Evolutionary conservation across 371 early-diverging fungal genomes (phyloP), one percentile per base, ranked within the genome.

Genomic region (Mucor mucedo): DNA sequence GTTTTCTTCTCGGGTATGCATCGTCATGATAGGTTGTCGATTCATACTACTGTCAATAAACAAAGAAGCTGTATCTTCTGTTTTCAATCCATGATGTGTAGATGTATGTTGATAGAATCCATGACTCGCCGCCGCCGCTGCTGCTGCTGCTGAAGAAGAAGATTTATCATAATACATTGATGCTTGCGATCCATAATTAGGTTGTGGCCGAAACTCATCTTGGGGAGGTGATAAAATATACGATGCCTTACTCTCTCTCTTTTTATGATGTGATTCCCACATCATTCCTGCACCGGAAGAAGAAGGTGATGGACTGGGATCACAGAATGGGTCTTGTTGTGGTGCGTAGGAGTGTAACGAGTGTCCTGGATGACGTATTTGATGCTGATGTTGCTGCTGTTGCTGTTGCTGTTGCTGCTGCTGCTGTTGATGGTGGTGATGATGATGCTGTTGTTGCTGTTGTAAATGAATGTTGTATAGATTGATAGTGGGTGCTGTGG

Each of bases 1-100:
- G 10, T 50, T 50, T 30, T 50, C 50, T 50, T 50, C 50, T 50
- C 50, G 50, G 30, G 32, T 11, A 50, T 50, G 32, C 50, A 50
- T 55, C 33, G 55, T 55, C 16, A 55, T 29, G 41, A 33, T 55
- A 55, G 55, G 6, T 28, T 55, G 41, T 41, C 42, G 27, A 21
- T 55, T 16, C 13, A 27, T 10, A 27, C 32, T 38, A 53, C 55
- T 55, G 39, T 55, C 42, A 39, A 55, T 55, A 55, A 41, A 41
- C 21, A 41, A 29, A 39, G 55, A 41, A 55, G 55, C 3, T 2
- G 28, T 3, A 6, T 50, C 50, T 50, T 50, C 50, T 50, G 30
- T 28, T 50, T 50, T 50, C 21, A 50, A 10, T 53, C 7, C 33
- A 53, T 21, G 21, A 21, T 21, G 21, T 21, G 33, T 33, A 3